These are phyloP conservation scores for Venturia effusa DNA, from an alignment of 2,329 filamentous ascomycete species.

Conservation along the genomic window DNA sequence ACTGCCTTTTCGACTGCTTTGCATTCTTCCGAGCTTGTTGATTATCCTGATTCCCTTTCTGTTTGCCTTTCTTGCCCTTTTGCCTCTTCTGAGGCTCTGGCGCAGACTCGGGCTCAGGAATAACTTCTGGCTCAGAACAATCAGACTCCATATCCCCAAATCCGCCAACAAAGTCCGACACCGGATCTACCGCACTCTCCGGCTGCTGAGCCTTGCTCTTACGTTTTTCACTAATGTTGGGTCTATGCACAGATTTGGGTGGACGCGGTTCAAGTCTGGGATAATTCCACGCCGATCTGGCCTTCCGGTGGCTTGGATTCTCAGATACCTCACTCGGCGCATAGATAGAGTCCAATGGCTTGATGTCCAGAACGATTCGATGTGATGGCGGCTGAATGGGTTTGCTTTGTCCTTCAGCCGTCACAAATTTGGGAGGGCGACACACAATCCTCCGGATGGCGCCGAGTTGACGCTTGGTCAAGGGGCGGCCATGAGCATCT, in stretches of 20 bases:
- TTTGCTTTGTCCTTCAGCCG: not conserved
- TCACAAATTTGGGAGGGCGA: not conserved
- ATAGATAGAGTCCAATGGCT: not conserved
- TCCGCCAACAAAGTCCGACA: not conserved
- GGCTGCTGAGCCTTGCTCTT: not conserved
- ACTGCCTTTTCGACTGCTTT: not conserved
- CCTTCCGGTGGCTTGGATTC: not conserved
- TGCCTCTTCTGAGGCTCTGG: not conserved
- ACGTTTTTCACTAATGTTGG: not conserved
- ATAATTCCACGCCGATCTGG: not conserved
- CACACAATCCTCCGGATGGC: conserved; percentile 3
- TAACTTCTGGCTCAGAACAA: not conserved
- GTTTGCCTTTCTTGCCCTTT: not conserved
- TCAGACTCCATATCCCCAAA: not conserved
- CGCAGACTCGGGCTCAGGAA: not conserved
- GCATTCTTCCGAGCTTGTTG: not conserved
- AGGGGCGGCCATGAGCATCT: not conserved
- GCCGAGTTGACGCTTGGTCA: not conserved
- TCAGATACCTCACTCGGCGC: not conserved
- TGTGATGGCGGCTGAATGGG: not conserved
- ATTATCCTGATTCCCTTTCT: not conserved
- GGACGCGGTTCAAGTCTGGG: not conserved
- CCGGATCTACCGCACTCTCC: not conserved
- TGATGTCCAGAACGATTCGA: not conserved
- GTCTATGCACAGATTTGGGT: not conserved